A percentile compares a stretch with the other conserved stretches of the same genome.
Evolutionary conservation across 306 rosid genomes (phyloP).

Genomic region (Castanea crenata): DNA sequence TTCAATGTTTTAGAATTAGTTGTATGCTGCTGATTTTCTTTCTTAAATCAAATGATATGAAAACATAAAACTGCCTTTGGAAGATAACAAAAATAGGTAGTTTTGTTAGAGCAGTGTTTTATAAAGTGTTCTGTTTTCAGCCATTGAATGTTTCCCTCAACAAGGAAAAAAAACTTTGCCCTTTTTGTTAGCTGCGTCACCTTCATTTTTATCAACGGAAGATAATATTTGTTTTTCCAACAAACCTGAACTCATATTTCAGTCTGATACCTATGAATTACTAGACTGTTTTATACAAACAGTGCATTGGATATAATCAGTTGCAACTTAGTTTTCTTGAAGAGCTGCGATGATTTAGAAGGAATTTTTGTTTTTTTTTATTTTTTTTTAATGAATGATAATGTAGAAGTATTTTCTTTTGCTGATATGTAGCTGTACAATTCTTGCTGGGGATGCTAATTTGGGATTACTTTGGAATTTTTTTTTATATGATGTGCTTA

Average conservation of each 20-base stretch:
- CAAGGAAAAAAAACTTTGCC: neutral
- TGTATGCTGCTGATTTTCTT: neutral
- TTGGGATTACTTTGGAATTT: neutral
- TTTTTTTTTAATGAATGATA: too few relatives aligned
- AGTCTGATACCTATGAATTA: neutral
- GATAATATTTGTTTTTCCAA: neutral
- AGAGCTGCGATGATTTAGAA: neutral
- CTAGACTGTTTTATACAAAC: neutral
- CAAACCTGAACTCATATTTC: neutral
- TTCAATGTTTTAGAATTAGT: neutral
- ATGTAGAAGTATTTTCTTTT: neutral
- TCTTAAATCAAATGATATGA: neutral
- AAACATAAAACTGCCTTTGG: neutral
- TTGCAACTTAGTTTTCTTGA: neutral
- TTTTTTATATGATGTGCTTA: neutral
- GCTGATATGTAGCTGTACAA: neutral
- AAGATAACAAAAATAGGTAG: neutral
- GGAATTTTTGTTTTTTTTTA: neutral
- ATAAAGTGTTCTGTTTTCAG: neutral
- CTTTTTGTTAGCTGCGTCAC: neutral
- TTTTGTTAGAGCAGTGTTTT: neutral
- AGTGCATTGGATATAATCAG: neutral
- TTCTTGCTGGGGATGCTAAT: neutral
- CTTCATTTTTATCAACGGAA: neutral
- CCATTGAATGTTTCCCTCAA: neutral